Percentiles rank a stretch among this genome's conserved stretches.
phyloP scores from a whole-genome alignment of 2,329 filamentous ascomycete species.

The Trichoderma sp. region DNA sequence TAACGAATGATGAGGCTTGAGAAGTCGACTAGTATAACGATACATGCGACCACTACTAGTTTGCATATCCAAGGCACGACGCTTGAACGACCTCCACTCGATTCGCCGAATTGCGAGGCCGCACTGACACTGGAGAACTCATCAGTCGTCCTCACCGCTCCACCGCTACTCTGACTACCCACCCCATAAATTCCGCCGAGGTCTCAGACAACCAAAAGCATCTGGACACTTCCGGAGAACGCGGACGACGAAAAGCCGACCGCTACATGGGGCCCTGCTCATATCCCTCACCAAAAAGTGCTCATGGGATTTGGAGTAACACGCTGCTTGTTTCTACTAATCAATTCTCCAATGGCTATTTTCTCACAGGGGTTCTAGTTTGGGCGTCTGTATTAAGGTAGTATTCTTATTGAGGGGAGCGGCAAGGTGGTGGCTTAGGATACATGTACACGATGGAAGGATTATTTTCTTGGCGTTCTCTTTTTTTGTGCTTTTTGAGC shows the following conservation, averaged over 20 bases:
- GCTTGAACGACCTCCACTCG: neutral
- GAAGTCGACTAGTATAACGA: neutral
- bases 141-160: conserved; percentile 1
- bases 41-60: neutral
- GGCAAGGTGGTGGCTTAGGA: neutral
- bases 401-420: neutral
- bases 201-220: neutral
- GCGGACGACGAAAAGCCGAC: neutral
- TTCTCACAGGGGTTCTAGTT: neutral
- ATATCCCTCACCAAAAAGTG: neutral
- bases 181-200: neutral
- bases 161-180: neutral
- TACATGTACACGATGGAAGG: neutral
- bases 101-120: neutral
- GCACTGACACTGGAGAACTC: neutral
- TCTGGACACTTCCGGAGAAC: neutral
- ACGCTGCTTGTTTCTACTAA: neutral
- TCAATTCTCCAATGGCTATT: neutral
- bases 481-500: conserved; percentile 4
- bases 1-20: neutral
- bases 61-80: neutral
- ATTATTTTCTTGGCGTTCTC: conserved; percentile 3
- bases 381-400: conserved; percentile 1
- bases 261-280: neutral
- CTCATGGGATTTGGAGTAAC: neutral